Base-by-base conservation (phyloP, 257 asterid genomes). In the Oldenlandia corymbosa region DNA sequence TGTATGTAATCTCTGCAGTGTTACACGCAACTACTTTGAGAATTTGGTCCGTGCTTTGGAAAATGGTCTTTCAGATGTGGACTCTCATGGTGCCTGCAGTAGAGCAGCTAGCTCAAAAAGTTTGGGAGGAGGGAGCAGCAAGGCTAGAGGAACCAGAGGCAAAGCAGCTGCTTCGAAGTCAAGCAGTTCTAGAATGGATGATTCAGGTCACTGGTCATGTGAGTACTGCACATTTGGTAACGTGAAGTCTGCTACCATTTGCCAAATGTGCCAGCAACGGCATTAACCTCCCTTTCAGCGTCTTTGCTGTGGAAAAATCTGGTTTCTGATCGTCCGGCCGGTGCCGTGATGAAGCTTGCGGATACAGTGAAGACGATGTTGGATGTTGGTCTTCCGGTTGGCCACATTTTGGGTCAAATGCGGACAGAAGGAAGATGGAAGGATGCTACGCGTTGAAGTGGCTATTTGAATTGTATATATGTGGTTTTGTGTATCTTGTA, bases 61-160 rank as follows among this genome's bases (percentile, higher is more conserved):
- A 82, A 86, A 88, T 50, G 97, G 97, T 58, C 98, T 91, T 46
- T 76, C 91, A 39, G 97, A 91, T 68, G 98, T 91, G 53, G 96
- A 88, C 74, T 70, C 98, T 26, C 89, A 82, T 69, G 85, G 81
- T 26, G 72, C 77, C 52, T 63, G 80, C 48, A 77, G 77, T 62
- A 76, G 72, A 71, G 69, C 80, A 50, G 43, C 68, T 4, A 78
- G 76, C 81, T 79, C 92, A 60, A 86, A 78, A 71, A 68, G 47
- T 49, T 28, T 56, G 61, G 68, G 27, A 36, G 79, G 87, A 17
- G 91, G 89, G 62, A 80, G 81, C 71, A 85, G 95, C 83, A 84
- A 88, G 78, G 81, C 21, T 14, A 24, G 78, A 56, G 61, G 61
- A 5, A 31, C 10, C 17, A 56, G 82, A 26, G 86, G 85, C 60